These are phyloP conservation scores for Ilyonectria destructans DNA, from an alignment of 2,329 filamentous ascomycete species.

Conservation along the genomic window DNA sequence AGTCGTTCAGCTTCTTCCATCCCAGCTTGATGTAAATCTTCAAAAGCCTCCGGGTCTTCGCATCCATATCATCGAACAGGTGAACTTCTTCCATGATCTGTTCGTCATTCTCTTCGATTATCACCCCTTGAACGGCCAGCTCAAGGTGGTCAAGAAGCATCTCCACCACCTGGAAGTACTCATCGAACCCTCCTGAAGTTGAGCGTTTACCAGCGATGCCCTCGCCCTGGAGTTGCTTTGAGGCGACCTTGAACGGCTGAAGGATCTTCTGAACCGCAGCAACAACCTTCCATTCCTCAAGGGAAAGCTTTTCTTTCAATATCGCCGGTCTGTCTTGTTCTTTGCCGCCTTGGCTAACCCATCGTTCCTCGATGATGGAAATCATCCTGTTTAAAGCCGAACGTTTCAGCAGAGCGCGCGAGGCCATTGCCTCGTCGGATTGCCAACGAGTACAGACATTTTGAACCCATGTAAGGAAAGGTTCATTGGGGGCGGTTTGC, in stretches of 20 bases:
- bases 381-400: no score
- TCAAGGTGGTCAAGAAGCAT: constrained; percentile 2
- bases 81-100: not conserved
- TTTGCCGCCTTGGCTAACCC: not conserved
- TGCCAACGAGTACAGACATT: no score
- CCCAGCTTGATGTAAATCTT: no score
- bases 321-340: not conserved
- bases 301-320: not conserved
- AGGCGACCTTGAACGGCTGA: not conserved
- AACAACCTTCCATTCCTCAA: not conserved
- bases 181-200: constrained; percentile 3
- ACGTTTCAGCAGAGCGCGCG: no score
- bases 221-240: not conserved
- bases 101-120: constrained; percentile 7
- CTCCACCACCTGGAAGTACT: constrained; percentile 2
- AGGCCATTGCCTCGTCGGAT: no score
- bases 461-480: no score
- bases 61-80: not conserved
- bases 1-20: no score
- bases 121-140: constrained; percentile 2
- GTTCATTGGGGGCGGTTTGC: no score
- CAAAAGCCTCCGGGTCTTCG: no score
- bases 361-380: no score
- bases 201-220: constrained; percentile 2
- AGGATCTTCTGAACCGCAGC: not conserved